Percentiles rank a stretch among this genome's conserved stretches.
Conservation (phyloP, 2,329 filamentous ascomycete species). For the Cladosporium oxysporum region DNA sequence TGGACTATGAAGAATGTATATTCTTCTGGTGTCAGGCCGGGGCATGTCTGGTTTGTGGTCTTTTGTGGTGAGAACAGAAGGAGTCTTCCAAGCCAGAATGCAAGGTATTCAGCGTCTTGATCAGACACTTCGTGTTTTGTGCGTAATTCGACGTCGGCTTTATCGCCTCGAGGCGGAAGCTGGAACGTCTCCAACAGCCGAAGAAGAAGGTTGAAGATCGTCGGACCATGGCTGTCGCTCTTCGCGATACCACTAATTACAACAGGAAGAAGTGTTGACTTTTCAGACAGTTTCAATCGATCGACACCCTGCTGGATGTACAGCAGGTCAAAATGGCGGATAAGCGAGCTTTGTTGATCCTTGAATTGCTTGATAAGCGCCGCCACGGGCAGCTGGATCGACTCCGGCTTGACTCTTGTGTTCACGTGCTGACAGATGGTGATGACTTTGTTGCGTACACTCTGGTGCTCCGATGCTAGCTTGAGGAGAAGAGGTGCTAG, state of each 20-base stretch:
- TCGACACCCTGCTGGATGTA: conserved; percentile 85
- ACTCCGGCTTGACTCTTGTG: conserved; percentile 60
- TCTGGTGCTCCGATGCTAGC: conserved; percentile 74
- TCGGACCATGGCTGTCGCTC: conserved; percentile 59
- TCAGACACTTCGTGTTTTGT: conserved; percentile 66
- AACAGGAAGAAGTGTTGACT: conserved; percentile 71
- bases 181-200: conserved; percentile 70
- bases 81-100: conserved; percentile 74
- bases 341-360: conserved; percentile 67
- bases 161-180: conserved; percentile 74
- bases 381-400: conserved; percentile 79
- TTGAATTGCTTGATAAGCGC: conserved; percentile 88
- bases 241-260: conserved; percentile 67
- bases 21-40: conserved; percentile 66
- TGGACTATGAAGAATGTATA: conserved; percentile 68
- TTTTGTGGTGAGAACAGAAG: conserved; percentile 61
- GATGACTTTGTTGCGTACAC: conserved; percentile 78
- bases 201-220: conserved; percentile 80
- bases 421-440: conserved; percentile 72
- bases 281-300: conserved; percentile 61
- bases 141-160: conserved; percentile 72
- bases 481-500: conserved; percentile 83
- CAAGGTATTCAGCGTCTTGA: conserved; percentile 72
- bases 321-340: conserved; percentile 84
- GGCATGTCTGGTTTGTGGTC: conserved; percentile 44